Percentiles rank a stretch among this genome's conserved stretches.
Evolutionary conservation across 2,329 filamentous ascomycete genomes (phyloP).

Genomic region (Talaromyces sp.): DNA sequence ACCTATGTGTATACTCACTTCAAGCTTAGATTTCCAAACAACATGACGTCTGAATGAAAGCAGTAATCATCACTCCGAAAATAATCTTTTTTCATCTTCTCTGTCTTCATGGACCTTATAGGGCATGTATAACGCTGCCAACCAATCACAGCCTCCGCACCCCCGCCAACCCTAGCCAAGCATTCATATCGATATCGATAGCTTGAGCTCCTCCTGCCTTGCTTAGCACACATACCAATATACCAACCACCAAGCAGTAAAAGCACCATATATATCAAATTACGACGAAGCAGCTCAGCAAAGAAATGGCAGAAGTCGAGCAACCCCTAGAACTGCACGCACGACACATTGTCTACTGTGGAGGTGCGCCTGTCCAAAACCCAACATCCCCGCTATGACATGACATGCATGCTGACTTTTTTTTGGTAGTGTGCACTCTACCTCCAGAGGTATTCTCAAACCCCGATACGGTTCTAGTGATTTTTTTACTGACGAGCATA

Average conservation of each 20-base stretch:
- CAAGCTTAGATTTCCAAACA: too few species aligned
- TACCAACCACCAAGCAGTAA: not conserved
- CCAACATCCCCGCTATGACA: slow-evolving; percentile 7
- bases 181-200: not conserved
- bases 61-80: too few species aligned
- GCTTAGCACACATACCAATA: not conserved
- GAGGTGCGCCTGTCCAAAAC: not conserved
- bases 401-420: slow-evolving; percentile 3
- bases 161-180: slow-evolving; percentile 1
- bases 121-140: too few species aligned
- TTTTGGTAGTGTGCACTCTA: slow-evolving; percentile 57
- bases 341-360: slow-evolving; percentile 58
- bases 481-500: slow-evolving; percentile 41
- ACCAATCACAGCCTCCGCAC: not conserved
- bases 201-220: not conserved
- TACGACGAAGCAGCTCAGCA: not conserved
- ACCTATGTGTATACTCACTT: too few species aligned
- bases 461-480: not conserved
- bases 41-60: too few species aligned
- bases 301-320: slow-evolving; percentile 35
- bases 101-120: too few species aligned
- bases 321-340: slow-evolving; percentile 45
- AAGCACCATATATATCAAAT: not conserved
- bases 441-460: slow-evolving; percentile 60
- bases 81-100: too few species aligned